Evolutionary conservation across 441 rosid species (phyloP).

Genomic region (Erodium texanum): DNA sequence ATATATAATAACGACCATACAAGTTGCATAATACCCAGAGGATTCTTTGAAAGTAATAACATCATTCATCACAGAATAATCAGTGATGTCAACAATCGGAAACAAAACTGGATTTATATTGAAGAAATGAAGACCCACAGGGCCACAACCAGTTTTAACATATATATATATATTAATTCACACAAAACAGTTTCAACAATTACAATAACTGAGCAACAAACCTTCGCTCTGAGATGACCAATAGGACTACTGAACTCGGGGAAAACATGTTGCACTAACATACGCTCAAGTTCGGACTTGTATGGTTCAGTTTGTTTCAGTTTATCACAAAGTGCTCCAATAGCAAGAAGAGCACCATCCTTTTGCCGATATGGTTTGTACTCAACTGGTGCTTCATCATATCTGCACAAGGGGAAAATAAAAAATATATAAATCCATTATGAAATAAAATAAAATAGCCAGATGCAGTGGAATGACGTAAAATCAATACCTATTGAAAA

Average conservation of each 20-base stretch:
- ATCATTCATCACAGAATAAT: too few relatives aligned
- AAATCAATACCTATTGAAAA: slow-evolving; percentile 48
- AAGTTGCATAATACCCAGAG: neutral
- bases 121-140: neutral
- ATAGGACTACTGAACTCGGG: slow-evolving; percentile 88
- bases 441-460: slow-evolving; percentile 1
- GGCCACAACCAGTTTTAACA: neutral
- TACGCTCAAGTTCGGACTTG: slow-evolving; percentile 82
- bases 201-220: slow-evolving; percentile 15
- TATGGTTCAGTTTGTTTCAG: slow-evolving; percentile 94
- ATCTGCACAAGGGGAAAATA: slow-evolving; percentile 25
- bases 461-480: neutral
- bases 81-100: neutral
- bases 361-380: slow-evolving; percentile 57
- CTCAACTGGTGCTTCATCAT: slow-evolving; percentile 45
- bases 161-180: neutral
- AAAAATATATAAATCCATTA: slow-evolving; percentile 7
- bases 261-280: slow-evolving; percentile 96
- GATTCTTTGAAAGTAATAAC: neutral
- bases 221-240: slow-evolving; percentile 99
- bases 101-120: neutral
- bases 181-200: neutral
- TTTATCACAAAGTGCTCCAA: slow-evolving; percentile 96
- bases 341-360: slow-evolving; percentile 74
- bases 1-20: neutral